Conservation (phyloP, 2,329 filamentous ascomycete species). For the Teratosphaeria destructans region DNA sequence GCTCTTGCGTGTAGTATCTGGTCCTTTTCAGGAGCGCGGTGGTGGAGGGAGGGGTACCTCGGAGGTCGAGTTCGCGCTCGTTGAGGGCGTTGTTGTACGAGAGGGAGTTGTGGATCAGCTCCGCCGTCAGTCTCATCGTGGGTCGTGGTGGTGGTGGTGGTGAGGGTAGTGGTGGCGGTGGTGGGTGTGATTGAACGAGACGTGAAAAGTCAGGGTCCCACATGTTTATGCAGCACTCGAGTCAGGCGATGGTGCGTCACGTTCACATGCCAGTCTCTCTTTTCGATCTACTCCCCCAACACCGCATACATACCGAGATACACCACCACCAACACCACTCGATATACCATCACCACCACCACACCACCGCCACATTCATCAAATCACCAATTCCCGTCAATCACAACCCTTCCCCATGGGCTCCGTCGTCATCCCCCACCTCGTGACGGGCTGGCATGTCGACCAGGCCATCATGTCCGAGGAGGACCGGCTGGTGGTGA, state of each 20-base stretch:
- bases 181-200: neutral
- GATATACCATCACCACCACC: neutral
- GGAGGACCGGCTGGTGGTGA: constrained; percentile 85
- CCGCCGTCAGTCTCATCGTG: constrained; percentile 85
- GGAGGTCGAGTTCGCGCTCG: constrained; percentile 96
- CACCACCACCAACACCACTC: neutral
- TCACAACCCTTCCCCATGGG: constrained; percentile 43
- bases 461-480: constrained; percentile 89
- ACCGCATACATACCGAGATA: neutral
- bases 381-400: neutral
- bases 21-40: constrained; percentile 60
- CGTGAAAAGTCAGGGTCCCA: neutral
- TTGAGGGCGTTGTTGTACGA: constrained; percentile 98
- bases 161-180: neutral
- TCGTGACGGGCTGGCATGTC: constrained; percentile 91
- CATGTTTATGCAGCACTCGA: neutral
- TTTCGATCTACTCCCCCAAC: neutral
- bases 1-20: constrained; percentile 75
- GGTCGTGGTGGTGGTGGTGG: neutral
- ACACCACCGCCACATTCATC: neutral
- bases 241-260: neutral
- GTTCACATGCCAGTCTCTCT: neutral
- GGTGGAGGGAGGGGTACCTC: constrained; percentile 63
- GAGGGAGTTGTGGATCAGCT: constrained; percentile 86
- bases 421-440: constrained; percentile 84